Percentiles rank a stretch among this genome's conserved stretches.
phyloP scores from a whole-genome alignment of 306 rosid species.

The Glycine tomentella region DNA sequence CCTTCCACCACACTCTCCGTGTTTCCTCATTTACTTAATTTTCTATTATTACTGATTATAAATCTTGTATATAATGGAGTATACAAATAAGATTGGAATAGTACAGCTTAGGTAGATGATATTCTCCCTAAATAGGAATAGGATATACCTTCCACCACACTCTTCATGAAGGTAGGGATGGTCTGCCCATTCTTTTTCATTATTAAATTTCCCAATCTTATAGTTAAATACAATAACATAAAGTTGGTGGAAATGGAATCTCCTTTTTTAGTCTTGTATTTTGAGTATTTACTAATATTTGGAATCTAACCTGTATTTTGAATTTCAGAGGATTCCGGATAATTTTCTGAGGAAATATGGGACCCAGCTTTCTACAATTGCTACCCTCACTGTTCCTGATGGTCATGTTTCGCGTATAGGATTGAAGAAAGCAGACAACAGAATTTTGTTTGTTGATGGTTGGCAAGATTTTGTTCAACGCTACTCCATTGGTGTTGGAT shows the following conservation, averaged over 20 bases:
- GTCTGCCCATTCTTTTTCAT: not conserved
- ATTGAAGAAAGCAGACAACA: slow-evolving; percentile 68
- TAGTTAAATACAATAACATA: not conserved
- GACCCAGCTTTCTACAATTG: slow-evolving; percentile 73
- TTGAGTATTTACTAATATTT: slow-evolving; percentile 27
- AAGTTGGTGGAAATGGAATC: not conserved
- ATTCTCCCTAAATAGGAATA: not conserved
- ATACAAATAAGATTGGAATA: not conserved
- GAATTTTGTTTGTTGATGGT: slow-evolving; percentile 67
- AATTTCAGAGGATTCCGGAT: slow-evolving; percentile 87
- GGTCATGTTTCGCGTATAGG: slow-evolving; percentile 80
- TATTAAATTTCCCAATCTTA: slow-evolving; percentile 8
- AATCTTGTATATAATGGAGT: too few species aligned
- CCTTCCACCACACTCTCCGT: too few species aligned
- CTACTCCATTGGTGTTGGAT: slow-evolving; percentile 75
- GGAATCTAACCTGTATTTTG: slow-evolving; percentile 37
- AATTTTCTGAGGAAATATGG: slow-evolving; percentile 71
- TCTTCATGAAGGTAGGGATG: not conserved
- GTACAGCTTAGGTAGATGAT: not conserved
- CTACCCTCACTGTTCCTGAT: slow-evolving; percentile 73
- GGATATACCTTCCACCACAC: not conserved
- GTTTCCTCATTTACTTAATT: too few species aligned
- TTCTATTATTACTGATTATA: too few species aligned
- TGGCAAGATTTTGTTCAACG: slow-evolving; percentile 88
- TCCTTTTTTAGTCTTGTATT: slow-evolving; percentile 17